Conservation (phyloP, 202 grass and related monocot species). For the Digitaria exilis region DNA sequence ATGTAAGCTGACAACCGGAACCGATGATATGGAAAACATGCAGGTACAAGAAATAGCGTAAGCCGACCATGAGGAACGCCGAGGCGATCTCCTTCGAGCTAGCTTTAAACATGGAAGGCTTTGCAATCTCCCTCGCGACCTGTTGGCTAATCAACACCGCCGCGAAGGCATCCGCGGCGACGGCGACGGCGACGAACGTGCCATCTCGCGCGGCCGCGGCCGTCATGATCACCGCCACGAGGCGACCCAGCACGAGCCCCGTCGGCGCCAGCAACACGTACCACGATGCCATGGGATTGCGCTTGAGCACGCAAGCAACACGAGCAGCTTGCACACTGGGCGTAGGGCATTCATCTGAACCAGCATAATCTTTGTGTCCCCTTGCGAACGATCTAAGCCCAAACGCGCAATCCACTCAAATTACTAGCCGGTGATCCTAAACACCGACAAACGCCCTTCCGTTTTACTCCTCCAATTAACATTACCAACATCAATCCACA, state of each 20-base stretch:
- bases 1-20: background rate
- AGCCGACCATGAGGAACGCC: background rate
- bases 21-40: background rate
- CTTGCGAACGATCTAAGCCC: too few species aligned
- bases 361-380: too few species aligned
- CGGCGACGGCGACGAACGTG: background rate
- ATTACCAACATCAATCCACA: too few species aligned
- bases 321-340: too few species aligned
- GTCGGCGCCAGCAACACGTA: background rate
- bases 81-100: background rate
- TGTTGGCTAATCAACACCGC: background rate
- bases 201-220: background rate
- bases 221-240: background rate
- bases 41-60: background rate
- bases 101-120: background rate
- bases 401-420: too few species aligned
- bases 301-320: background rate
- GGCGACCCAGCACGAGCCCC: background rate
- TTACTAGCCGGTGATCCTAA: too few species aligned
- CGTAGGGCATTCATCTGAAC: too few species aligned
- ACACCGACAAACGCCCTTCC: too few species aligned
- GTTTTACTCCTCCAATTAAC: too few species aligned
- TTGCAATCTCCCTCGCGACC: background rate
- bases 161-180: background rate
- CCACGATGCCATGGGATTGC: background rate